These are phyloP conservation scores for Ceratocystis eucalypticola DNA, from an alignment of 2,329 filamentous ascomycete genomes.

Conservation along the genomic window DNA sequence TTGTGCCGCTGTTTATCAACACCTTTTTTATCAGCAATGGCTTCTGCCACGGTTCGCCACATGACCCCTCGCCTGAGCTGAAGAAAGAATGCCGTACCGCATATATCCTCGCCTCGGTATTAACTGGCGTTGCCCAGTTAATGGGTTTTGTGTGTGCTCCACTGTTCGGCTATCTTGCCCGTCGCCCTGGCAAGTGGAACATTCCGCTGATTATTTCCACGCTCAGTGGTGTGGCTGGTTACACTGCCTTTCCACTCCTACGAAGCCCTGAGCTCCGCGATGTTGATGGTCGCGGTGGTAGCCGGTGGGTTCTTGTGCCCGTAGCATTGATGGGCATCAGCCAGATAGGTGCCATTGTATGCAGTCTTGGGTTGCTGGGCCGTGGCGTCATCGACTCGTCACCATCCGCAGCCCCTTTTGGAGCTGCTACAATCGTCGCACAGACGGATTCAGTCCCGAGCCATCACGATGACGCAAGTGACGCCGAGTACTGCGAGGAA, in stretches of 20 bases:
- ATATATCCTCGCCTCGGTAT: conserved; percentile 72
- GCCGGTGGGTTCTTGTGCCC: conserved; percentile 56
- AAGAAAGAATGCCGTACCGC: conserved; percentile 75
- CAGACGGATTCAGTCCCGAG: conserved; percentile 22
- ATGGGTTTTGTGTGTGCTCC: conserved; percentile 75
- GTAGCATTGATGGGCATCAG: conserved; percentile 75
- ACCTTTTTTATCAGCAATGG: conserved; percentile 74
- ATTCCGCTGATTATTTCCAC: conserved; percentile 61
- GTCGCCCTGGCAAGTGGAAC: conserved; percentile 52
- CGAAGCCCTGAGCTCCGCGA: conserved; percentile 60
- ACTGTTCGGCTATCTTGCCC: conserved; percentile 74
- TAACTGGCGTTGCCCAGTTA: conserved; percentile 82
- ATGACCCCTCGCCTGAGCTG: conserved; percentile 55
- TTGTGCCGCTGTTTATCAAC: conserved; percentile 87
- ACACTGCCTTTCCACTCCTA: conserved; percentile 61
- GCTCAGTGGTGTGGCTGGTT: conserved; percentile 62
- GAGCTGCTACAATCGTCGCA: neutral
- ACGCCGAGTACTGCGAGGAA: conserved; percentile 29
- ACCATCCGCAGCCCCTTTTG: neutral
- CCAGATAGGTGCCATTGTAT: conserved; percentile 93
- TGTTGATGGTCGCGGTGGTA: conserved; percentile 51
- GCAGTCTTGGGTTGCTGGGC: conserved; percentile 77
- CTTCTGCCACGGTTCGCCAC: conserved; percentile 56
- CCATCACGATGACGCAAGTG: conserved; percentile 28
- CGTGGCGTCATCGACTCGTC: conserved; percentile 50